These are phyloP conservation scores for Verticillium albo-atrum DNA, from an alignment of 2,329 filamentous ascomycete species.

Conservation along the genomic window DNA sequence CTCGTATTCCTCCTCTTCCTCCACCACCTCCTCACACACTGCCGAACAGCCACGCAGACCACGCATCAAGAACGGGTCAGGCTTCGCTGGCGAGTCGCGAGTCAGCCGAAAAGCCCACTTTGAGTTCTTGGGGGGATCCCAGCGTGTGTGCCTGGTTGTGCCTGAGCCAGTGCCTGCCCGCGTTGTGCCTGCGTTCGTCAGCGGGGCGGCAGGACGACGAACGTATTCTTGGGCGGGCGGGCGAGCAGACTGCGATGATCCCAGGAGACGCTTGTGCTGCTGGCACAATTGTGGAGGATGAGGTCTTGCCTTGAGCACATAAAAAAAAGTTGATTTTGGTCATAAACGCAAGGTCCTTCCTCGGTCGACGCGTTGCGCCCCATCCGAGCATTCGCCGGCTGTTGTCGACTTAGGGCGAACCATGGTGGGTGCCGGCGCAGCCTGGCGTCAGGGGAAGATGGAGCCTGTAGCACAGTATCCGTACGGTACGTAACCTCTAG, in stretches of 20 bases:
- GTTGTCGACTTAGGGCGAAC: not conserved
- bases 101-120: not conserved
- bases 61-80: not conserved
- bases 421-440: not conserved
- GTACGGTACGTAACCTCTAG: too few relatives aligned
- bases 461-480: not conserved
- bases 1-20: too few relatives aligned
- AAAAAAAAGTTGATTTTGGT: not conserved
- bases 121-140: not conserved
- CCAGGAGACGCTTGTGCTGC: not conserved
- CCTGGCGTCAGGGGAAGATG: not conserved
- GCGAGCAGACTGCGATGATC: not conserved
- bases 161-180: not conserved
- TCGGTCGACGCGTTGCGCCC: not conserved
- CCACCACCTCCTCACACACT: not conserved
- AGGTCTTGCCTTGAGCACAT: not conserved
- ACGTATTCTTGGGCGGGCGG: not conserved
- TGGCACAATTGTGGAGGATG: not conserved
- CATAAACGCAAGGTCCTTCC: not conserved
- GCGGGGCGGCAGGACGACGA: not conserved
- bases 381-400: not conserved
- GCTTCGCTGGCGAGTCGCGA: not conserved
- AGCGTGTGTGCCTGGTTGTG: not conserved
- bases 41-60: not conserved
- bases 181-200: not conserved